Evolutionary conservation across 116 monocot genomes (phyloP), one percentile per base, ranked within the genome.

Genomic region (Iris pallida): DNA sequence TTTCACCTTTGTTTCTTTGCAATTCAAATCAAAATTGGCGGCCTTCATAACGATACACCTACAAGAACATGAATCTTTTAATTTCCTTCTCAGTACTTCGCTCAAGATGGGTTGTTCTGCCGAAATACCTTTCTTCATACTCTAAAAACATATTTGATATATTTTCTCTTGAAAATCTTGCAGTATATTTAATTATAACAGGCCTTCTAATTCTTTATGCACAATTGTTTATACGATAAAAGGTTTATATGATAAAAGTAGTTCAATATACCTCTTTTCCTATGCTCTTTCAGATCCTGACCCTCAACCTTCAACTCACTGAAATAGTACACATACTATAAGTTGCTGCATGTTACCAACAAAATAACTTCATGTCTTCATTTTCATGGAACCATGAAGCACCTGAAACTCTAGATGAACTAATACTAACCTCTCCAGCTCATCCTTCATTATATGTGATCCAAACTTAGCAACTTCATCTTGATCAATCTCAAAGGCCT

Each of bases 291-390:
- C 7, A 46, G 43, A 12, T 79, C 73, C 64, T 61, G 70, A 68
- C 73, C 80, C 68, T 73, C 86, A 73, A 43, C 20, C 56, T 64
- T 81, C 14, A 12, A 8, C 11, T 71, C 78, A 69, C 90, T 86
- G 80, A 58, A 77, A 75, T 12, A 47, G 59, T 52, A 8, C 53
- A 57, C 6, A 66, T 5, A 65, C 44, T 65, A 30, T 30, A 30
- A 30, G 30, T 30, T 30, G 30, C 30, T 30, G 30, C 30, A 30
- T 30, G 30, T 30, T 30, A 60, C 57, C 42, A 20, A 46, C n/a
- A 41, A 8, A 57, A 59, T 49, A 59, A 60, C 12, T 43, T 20
- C 40, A 20, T 30, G 30, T 51, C 8, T 66, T 53, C 41, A 42
- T 6, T 55, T 82, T 80, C 13, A 41, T 52, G 12, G n/a, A 53